Percentiles rank a stretch among this genome's conserved stretches.
Evolutionary conservation across 768 basidiomycete genomes (phyloP).

Genomic region (Lactifluus hygrophoroides): DNA sequence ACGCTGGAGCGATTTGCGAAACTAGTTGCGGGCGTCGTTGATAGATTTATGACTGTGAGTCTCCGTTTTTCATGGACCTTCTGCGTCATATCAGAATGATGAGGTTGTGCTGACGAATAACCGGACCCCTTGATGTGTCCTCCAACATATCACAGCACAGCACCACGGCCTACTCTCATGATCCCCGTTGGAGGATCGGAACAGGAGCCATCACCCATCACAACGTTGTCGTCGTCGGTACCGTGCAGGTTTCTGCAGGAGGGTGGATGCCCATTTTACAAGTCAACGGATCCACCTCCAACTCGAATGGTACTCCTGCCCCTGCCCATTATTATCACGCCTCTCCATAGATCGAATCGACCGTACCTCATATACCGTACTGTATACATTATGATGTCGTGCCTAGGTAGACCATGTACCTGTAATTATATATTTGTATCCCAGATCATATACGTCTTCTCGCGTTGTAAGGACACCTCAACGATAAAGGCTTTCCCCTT

Average conservation of each 20-base stretch:
- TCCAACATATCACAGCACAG: neutral
- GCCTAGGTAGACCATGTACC: neutral
- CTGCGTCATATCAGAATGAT: neutral
- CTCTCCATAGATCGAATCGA: neutral
- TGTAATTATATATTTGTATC: neutral
- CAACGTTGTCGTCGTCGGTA: constrained; percentile 5
- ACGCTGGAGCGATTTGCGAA: constrained; percentile 15
- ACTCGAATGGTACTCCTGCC: neutral
- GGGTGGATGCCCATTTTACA: constrained; percentile 19
- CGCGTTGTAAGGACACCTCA: neutral
- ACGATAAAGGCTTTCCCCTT: neutral
- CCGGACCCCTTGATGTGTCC: neutral
- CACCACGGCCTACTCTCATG: neutral
- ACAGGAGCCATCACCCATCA: neutral
- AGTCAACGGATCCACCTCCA: neutral
- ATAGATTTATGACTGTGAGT: constrained; percentile 15
- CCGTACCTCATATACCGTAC: neutral
- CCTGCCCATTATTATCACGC: neutral
- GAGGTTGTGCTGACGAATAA: too few species aligned
- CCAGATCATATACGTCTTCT: neutral
- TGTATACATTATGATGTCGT: constrained; percentile 1
- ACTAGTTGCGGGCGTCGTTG: constrained; percentile 13
- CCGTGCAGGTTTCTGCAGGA: constrained; percentile 16
- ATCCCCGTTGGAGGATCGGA: neutral
- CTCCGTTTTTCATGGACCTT: neutral